Base-by-base conservation (phyloP, 108 stramenopile species). In the Skeletonema grethae region DNA sequence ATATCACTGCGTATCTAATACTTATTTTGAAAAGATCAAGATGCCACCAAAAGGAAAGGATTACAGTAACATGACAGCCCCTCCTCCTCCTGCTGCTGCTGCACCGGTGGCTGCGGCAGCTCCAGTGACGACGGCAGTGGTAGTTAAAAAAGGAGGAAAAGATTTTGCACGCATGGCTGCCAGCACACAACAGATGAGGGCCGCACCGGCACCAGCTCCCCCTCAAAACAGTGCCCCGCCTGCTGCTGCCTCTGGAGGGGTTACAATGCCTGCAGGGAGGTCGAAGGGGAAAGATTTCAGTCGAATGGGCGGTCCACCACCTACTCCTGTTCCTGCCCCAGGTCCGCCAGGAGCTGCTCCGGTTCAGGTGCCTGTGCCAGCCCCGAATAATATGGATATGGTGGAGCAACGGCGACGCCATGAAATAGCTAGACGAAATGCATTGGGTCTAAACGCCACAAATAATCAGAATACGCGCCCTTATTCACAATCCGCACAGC, bases 231-330 rank as follows among this genome's bases (percentile, higher is more conserved):
- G n/a, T 35, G 67, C 60, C 25, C 46, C 75, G 36, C 68, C 50
- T 34, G 22, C 13, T 18, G 15, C 64, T 15, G 36, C 66, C 13
- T 30, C 43, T 30, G 50, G 50, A 53, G 50, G 20, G 15, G 7
- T 22, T 24, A n/a, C 22, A 22, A 20, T 22, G 8, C n/a, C 69
- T 22, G 61, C 16, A 32, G 79, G 83, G 11, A 80, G 77, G 56
- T 83, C 88, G 57, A 93, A 93, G 60, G 91, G 91, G 8, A 93
- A 93, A 57, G 87, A 93, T 72, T 86, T 93, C 57, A 80, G 80
- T n/a, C 86, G 89, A 24, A 90, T 93, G 89, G 36, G 57, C 34
- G 13, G 76, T 2, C 22, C 22, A 9, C 20, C 50, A 0, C 18
- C 18, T 1, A 0, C 25, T 28, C 25, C 25, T 28, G 25, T 28